A percentile compares a stretch with the other conserved stretches of the same genome.
Conservation (phyloP, 257 asterid species). For the Nicotiana tomentosiformis region DNA sequence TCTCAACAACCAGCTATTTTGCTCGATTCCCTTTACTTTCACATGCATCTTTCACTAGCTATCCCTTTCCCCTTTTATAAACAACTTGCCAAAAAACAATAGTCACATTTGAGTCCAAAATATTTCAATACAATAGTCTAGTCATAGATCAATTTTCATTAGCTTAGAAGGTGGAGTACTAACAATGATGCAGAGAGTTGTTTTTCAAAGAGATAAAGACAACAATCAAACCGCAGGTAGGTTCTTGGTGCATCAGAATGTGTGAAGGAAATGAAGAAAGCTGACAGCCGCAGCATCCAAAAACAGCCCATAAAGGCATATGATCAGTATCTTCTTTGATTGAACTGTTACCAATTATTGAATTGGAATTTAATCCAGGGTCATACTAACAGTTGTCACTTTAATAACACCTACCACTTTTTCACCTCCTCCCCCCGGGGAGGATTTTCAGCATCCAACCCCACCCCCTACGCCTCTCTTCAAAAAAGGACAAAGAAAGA, state of each 20-base stretch:
- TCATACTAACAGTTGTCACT: neutral
- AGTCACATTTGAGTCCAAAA: neutral
- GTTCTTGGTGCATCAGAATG: neutral
- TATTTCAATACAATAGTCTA: neutral
- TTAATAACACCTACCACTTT: neutral
- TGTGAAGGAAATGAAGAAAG: slow-evolving; percentile 1
- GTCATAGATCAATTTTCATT: neutral
- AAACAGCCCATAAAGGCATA: neutral
- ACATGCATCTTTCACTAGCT: neutral
- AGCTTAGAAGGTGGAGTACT: neutral
- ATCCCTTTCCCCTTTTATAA: no score
- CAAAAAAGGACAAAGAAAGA: no score
- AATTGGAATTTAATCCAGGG: neutral
- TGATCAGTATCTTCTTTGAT: neutral
- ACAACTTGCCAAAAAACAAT: neutral
- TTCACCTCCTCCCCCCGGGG: neutral
- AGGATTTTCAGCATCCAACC: no score
- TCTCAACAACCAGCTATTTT: neutral
- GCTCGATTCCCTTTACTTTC: neutral
- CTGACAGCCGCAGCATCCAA: neutral
- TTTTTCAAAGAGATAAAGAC: no score
- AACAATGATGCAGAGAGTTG: neutral
- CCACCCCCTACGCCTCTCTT: no score
- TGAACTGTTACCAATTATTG: neutral
- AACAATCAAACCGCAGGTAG: no score